phyloP scores from a whole-genome alignment of 1,139 yeast genomes.

The Taphrina pruni region DNA sequence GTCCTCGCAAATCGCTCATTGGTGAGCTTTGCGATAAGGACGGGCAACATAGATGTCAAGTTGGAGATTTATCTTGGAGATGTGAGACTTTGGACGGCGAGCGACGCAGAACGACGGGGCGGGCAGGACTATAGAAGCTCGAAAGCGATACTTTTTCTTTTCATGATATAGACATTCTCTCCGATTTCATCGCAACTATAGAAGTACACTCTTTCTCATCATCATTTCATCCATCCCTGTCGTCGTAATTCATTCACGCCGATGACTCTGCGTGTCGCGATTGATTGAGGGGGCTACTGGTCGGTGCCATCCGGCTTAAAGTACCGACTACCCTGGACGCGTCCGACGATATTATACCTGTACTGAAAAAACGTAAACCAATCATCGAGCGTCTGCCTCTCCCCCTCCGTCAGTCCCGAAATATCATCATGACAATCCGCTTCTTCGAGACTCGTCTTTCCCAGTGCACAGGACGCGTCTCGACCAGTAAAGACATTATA shows the following conservation, averaged over 20 bases:
- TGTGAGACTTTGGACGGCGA: background rate
- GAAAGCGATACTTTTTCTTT: no score
- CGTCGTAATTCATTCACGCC: no score
- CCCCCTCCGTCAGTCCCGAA: conserved; percentile 66
- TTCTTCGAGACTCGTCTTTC: conserved; percentile 59
- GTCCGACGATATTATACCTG: conserved; percentile 65
- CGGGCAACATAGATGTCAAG: no score
- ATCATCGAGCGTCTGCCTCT: conserved; percentile 71
- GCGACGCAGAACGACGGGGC: background rate
- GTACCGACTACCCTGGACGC: conserved; percentile 31
- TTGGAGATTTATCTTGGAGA: no score
- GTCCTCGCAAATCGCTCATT: no score
- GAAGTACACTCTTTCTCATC: background rate
- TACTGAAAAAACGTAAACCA: conserved; percentile 86
- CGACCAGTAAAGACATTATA: conserved; percentile 76
- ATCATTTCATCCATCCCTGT: background rate
- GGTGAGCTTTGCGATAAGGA: no score
- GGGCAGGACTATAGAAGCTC: background rate
- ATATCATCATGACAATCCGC: conserved; percentile 74
- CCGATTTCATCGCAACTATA: background rate
- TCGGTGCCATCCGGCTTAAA: background rate
- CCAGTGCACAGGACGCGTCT: conserved; percentile 76
- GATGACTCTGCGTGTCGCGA: background rate
- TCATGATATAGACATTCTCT: background rate
- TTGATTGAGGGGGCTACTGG: background rate